These are phyloP conservation scores for Scheffersomyces lignicola DNA, from an alignment of 1,139 yeast genomes.

Conservation along the genomic window DNA sequence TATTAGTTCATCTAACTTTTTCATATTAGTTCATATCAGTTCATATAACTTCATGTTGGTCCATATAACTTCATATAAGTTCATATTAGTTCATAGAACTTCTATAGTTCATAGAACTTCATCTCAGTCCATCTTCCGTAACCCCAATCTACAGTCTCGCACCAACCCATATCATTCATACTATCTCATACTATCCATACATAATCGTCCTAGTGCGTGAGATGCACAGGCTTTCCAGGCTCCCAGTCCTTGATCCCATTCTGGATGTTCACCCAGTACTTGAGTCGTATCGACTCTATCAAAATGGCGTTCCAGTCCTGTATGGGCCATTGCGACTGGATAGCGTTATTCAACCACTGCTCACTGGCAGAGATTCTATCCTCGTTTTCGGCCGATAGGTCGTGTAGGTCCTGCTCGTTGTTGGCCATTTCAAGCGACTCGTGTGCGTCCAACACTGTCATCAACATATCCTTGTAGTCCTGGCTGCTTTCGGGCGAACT, in stretches of 20 bases:
- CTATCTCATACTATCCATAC: background rate
- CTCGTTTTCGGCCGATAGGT: conserved; percentile 55
- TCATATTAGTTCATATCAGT: background rate
- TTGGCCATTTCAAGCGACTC: conserved; percentile 70
- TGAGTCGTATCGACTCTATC: conserved; percentile 66
- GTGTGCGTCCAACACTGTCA: conserved; percentile 79
- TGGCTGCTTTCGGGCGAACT: conserved; percentile 29
- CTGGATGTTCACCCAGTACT: conserved; percentile 82
- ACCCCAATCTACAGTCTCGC: background rate
- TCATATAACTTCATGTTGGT: background rate
- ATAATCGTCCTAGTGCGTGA: conserved; percentile 57
- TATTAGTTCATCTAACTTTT: no score
- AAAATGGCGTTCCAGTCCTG: conserved; percentile 57
- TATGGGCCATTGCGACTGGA: conserved; percentile 30
- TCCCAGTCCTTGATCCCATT: conserved; percentile 79
- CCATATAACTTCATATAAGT: background rate
- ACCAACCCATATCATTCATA: background rate
- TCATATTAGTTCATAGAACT: background rate
- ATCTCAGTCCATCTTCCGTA: background rate
- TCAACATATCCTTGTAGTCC: conserved; percentile 58
- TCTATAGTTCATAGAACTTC: background rate
- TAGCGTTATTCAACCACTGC: conserved; percentile 26
- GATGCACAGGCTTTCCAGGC: conserved; percentile 62
- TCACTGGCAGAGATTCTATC: conserved; percentile 47
- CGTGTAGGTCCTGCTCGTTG: conserved; percentile 55